Evolutionary conservation across 352 stramenopile genomes (phyloP), one percentile per base, ranked within the genome.

Genomic region (Globisporangium nodosum): DNA sequence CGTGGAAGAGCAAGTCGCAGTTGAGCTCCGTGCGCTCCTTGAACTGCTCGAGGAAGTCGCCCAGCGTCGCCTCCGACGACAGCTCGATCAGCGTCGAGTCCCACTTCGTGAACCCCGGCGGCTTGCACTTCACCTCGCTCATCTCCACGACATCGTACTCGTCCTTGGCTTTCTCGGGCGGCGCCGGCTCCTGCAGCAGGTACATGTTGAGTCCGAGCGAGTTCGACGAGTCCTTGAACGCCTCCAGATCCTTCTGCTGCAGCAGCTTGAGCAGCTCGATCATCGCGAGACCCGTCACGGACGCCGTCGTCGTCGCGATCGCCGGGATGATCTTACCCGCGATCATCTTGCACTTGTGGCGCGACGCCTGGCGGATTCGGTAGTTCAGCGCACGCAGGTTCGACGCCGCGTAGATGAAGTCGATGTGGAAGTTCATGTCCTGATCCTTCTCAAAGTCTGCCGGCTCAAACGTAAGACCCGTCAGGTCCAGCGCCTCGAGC

Each of bases 251-350:
- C 69, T 97, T 97, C 24, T 74, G 74, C 69, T 96, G 86, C 20
- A 97, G 57, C 35, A 94, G 60, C 72, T 96, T 96, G 52, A 95
- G 78, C 78, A 96, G 81, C 65, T 96, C 78, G 4, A 94, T 61
- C 67, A 99, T 97, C 67, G 98, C 96, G 52, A 99, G 71, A 9
- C 96, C 97, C 2, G 97, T 98, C 51, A 99, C 97, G 52, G 99
- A 99, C 18, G 97, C 97, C 69, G 99, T 99, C 11, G 97, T 99
- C n/a, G 97, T 99, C 16, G 97, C 97, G 78, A 99, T 99, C 27
- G 97, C 97, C 16, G 97, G 97, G 63, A 99, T 99, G 65, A 99
- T 99, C 73, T 99, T 99, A 48, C 97, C 97, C 9, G 97, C 97
- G 64, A 99, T 99, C 68, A 98, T 98, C 78, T 99, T 99, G 69